A percentile compares a stretch with the other conserved stretches of the same genome.
These are phyloP conservation scores for Lipomyces starkeyi DNA, from an alignment of 805 yeast genomes.

Conservation along the genomic window DNA sequence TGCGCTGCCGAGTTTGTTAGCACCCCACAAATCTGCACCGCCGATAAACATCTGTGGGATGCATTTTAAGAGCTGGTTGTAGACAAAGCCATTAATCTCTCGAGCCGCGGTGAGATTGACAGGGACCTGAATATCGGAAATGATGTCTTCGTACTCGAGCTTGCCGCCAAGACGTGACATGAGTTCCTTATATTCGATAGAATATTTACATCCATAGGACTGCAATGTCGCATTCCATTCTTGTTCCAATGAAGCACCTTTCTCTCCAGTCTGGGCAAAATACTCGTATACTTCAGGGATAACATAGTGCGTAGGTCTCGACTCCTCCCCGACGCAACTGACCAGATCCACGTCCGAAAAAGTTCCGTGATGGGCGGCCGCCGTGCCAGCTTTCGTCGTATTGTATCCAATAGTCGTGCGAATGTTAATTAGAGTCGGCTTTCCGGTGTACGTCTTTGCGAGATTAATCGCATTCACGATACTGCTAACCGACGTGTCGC, in stretches of 20 bases:
- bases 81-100: slow-evolving; percentile 37
- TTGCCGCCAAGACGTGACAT: slow-evolving; percentile 43
- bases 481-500: slow-evolving; percentile 45
- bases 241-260: slow-evolving; percentile 40
- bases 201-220: slow-evolving; percentile 41
- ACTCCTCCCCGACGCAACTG: slow-evolving; percentile 20
- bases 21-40: slow-evolving; percentile 48
- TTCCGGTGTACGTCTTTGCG: slow-evolving; percentile 44
- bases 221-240: slow-evolving; percentile 43
- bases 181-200: slow-evolving; percentile 45
- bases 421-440: slow-evolving; percentile 49
- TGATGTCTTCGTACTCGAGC: slow-evolving; percentile 44
- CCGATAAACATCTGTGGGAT: slow-evolving; percentile 47
- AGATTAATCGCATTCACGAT: slow-evolving; percentile 48
- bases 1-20: slow-evolving; percentile 13
- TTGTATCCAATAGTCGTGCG: slow-evolving; percentile 49
- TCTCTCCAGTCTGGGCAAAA: slow-evolving; percentile 41
- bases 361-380: slow-evolving; percentile 45
- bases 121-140: slow-evolving; percentile 3
- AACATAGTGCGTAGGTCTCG: slow-evolving; percentile 40
- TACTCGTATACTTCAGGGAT: slow-evolving; percentile 45
- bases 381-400: slow-evolving; percentile 42
- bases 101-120: slow-evolving; percentile 40
- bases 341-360: slow-evolving; percentile 45
- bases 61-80: slow-evolving; percentile 44